Percentiles rank a stretch among this genome's conserved stretches.
phyloP scores from a whole-genome alignment of 345 rosid species.

The Cochlearia excelsa region DNA sequence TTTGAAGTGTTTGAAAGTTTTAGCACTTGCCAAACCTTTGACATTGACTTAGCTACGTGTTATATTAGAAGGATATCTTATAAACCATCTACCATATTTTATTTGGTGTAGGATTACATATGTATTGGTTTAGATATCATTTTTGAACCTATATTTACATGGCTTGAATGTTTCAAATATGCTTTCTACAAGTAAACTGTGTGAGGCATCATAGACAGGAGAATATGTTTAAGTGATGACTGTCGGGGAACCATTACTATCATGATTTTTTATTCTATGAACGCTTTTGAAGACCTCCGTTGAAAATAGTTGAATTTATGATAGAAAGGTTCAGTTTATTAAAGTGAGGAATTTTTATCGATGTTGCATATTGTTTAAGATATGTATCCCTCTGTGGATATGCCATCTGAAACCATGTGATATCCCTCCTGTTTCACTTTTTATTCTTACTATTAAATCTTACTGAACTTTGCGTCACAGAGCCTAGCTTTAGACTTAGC shows the following conservation, averaged over 20 bases:
- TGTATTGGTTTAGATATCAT: not conserved
- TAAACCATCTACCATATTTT: not conserved
- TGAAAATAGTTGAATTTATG: too few species aligned
- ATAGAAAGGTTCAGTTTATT: too few species aligned
- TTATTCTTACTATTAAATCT: not conserved
- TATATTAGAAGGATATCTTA: not conserved
- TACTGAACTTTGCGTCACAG: not conserved
- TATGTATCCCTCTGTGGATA: conserved; percentile 3
- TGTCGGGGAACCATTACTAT: too few species aligned
- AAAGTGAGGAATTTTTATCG: not conserved
- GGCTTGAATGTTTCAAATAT: not conserved
- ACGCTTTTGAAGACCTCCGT: too few species aligned
- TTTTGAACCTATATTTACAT: not conserved
- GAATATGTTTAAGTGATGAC: not conserved
- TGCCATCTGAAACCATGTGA: not conserved
- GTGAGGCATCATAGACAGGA: not conserved
- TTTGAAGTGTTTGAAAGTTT: not conserved
- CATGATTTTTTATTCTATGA: too few species aligned
- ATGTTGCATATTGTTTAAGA: not conserved
- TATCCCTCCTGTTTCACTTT: too few species aligned
- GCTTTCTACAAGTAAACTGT: not conserved
- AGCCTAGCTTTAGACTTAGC: conserved; percentile 5
- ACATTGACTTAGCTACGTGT: conserved; percentile 5
- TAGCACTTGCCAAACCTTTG: not conserved
- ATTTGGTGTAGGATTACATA: not conserved